Conservation (phyloP, 805 yeast genomes). For the Starmerella ratchasimensis region DNA sequence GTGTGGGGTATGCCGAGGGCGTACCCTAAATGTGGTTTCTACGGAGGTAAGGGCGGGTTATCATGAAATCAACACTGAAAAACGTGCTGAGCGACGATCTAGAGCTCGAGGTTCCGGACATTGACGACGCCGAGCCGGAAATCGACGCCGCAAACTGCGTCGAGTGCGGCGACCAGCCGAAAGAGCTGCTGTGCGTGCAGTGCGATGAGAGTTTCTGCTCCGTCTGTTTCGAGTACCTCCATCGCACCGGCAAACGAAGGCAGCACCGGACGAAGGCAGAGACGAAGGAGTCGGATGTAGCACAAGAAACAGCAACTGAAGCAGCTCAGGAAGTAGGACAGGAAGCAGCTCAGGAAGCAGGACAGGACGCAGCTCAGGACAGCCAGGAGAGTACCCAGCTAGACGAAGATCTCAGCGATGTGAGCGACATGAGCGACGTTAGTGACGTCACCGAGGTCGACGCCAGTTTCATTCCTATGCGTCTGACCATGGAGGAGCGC, state of each 20-base stretch:
- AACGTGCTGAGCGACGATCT: not conserved
- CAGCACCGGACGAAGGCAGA: conserved; percentile 20
- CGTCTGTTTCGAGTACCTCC: conserved; percentile 56
- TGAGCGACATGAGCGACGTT: too few relatives aligned
- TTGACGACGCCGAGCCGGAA: conserved; percentile 1
- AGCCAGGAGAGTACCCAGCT: too few relatives aligned
- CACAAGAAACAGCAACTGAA: not conserved
- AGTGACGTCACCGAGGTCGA: conserved; percentile 23
- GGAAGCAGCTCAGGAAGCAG: not conserved
- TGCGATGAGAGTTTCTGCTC: conserved; percentile 59
- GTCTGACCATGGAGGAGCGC: conserved; percentile 55
- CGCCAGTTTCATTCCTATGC: conserved; percentile 47
- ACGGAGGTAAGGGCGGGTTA: too few relatives aligned
- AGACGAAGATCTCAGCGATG: not conserved
- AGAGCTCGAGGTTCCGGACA: conserved; percentile 4
- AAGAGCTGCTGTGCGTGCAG: conserved; percentile 44
- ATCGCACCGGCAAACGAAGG: conserved; percentile 42
- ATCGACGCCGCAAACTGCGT: conserved; percentile 33
- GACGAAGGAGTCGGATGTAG: too few relatives aligned
- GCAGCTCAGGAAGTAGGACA: not conserved
- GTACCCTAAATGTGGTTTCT: too few relatives aligned
- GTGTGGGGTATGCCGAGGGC: too few relatives aligned
- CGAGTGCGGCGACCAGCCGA: conserved; percentile 63
- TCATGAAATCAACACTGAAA: too few relatives aligned
- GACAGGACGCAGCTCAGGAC: not conserved